Evolutionary conservation across 1,139 yeast genomes (phyloP).

Genomic region (Debaryomyces psychrophilus): DNA sequence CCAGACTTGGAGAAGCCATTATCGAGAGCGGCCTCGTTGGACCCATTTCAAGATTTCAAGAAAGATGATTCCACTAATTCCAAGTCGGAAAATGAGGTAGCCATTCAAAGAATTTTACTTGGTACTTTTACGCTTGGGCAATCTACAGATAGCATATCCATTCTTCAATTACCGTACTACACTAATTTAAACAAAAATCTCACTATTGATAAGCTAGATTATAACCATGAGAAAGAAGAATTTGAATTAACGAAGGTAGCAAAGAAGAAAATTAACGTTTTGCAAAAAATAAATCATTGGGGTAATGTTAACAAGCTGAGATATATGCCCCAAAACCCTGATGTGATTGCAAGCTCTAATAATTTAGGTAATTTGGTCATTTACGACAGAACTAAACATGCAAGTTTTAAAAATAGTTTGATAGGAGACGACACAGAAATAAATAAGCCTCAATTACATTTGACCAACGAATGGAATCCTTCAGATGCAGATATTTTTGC

Average conservation of each 20-base stretch:
- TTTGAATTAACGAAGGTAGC: conserved; percentile 38
- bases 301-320: conserved; percentile 49
- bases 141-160: conserved; percentile 41
- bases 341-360: conserved; percentile 46
- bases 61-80: background rate
- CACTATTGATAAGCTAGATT: conserved; percentile 38
- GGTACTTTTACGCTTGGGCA: conserved; percentile 53
- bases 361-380: conserved; percentile 45
- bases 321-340: conserved; percentile 51
- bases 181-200: conserved; percentile 34
- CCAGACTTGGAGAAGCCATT: conserved; percentile 47
- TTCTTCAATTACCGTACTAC: conserved; percentile 42
- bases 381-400: conserved; percentile 57
- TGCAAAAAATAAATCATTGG: conserved; percentile 45
- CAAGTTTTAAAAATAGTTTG: conserved; percentile 40
- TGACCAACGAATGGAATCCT: conserved; percentile 16
- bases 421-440: conserved; percentile 32
- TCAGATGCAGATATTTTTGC: conserved; percentile 41
- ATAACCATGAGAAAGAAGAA: conserved; percentile 44
- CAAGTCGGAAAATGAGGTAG: conserved; percentile 16
- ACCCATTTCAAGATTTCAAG: conserved; percentile 4
- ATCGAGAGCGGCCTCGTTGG: conserved; percentile 3
- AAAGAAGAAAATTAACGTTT: conserved; percentile 31
- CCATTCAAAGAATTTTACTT: conserved; percentile 38
- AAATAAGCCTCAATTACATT: conserved; percentile 35